A percentile compares a stretch with the other conserved stretches of the same genome.
Evolutionary conservation across 2,329 filamentous ascomycete genomes (phyloP).

Genomic region (Fusarium anthophilum): DNA sequence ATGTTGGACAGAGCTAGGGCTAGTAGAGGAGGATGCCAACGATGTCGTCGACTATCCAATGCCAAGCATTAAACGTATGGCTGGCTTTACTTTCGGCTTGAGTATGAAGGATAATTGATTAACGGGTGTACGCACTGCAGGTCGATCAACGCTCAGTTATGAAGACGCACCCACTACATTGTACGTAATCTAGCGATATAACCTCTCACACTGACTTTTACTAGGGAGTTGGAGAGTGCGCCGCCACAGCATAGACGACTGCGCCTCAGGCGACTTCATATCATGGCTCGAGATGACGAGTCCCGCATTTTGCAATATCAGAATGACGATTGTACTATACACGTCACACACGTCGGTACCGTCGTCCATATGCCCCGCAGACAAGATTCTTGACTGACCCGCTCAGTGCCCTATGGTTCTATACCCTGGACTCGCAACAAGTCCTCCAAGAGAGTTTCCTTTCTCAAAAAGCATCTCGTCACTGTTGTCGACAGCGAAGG

Average conservation of each 20-base stretch:
- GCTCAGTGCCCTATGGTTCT: neutral
- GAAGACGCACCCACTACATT: slow-evolving; percentile 2
- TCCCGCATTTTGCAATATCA: slow-evolving; percentile 20
- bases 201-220: neutral
- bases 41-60: neutral
- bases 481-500: neutral
- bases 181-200: neutral
- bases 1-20: neutral
- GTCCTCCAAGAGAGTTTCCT: neutral
- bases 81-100: neutral
- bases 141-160: neutral
- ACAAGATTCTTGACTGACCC: neutral
- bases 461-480: neutral
- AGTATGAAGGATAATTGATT: neutral
- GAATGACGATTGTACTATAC: slow-evolving; percentile 3
- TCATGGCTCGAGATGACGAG: slow-evolving; percentile 16
- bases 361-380: neutral
- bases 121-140: neutral
- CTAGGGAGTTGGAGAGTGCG: neutral
- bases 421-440: neutral
- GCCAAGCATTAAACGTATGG: neutral
- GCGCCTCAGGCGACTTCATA: neutral
- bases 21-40: neutral
- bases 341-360: neutral
- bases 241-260: no score